Percentiles rank a stretch among this genome's conserved stretches.
Conservation (phyloP, 1,284 basidiomycete genomes). For the Athelia psychrophila region DNA sequence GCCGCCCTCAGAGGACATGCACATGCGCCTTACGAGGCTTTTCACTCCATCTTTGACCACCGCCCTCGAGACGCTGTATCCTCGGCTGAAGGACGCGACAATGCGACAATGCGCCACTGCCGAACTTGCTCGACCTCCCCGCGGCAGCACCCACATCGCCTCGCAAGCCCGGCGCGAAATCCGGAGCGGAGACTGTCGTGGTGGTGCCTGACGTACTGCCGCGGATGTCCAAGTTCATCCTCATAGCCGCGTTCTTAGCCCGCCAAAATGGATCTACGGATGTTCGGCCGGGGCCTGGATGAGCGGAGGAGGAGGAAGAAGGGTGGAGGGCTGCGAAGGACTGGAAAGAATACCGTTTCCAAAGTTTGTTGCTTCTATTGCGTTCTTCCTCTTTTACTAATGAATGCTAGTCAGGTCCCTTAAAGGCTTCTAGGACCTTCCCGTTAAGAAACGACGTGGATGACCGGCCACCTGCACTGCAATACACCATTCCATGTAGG, state of each 20-base stretch:
- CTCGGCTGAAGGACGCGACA: conserved; percentile 56
- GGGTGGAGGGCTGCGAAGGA: conserved; percentile 29
- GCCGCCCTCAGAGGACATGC: conserved; percentile 51
- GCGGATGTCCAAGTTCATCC: conserved; percentile 68
- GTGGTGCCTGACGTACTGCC: conserved; percentile 42
- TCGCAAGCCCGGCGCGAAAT: too few species aligned
- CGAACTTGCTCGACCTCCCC: too few species aligned
- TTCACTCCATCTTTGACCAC: conserved; percentile 58
- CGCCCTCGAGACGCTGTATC: conserved; percentile 73
- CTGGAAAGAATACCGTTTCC: conserved; percentile 33
- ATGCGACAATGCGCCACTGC: conserved; percentile 34
- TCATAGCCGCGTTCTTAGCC: conserved; percentile 86
- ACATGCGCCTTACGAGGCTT: conserved; percentile 58
- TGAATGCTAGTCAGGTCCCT: conserved; percentile 56
- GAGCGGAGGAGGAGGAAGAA: conserved; percentile 61
- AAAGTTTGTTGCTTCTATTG: conserved; percentile 41
- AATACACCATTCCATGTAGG: conserved; percentile 53
- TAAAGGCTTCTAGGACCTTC: conserved; percentile 81
- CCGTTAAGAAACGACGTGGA: conserved; percentile 76
- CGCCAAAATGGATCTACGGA: conserved; percentile 72
- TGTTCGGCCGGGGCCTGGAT: conserved; percentile 73
- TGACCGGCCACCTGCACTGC: conserved; percentile 38
- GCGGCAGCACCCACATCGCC: too few species aligned
- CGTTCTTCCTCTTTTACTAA: too few species aligned
- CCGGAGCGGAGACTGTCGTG: too few species aligned